Base-by-base conservation (phyloP, 75 land plant species). In the Selaginella tamariscina region DNA sequence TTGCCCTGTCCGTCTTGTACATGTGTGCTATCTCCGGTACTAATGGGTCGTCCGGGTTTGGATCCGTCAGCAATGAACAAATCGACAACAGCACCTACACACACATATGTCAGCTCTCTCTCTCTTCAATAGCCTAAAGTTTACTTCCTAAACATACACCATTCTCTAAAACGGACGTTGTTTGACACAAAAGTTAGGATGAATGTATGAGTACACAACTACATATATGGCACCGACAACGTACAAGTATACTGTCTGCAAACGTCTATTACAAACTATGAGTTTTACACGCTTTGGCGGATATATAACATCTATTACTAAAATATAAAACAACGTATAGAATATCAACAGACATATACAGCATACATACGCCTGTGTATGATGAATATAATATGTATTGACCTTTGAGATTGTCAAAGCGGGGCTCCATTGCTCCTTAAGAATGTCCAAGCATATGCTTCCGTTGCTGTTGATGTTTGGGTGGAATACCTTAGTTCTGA, bases 381-480 rank as follows among this genome's bases (percentile, higher is more conserved):
- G n/a, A n/a, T n/a, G n/a, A n/a, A n/a, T n/a, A n/a, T n/a, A n/a
- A n/a, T n/a, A n/a, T n/a, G n/a, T n/a, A n/a, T n/a, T 59, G 2
- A 59, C 62, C 27, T 59, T 59, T 5, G 62, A 59, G 62, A 59
- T 59, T 9, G 62, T 59, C 62, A 59, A 59, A 9, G 62, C 62
- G 26, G 62, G 62, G 26, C 62, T 59, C 62, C 62, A 59, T 9
- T 59, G 62, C 62, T 59, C 62, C 62, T 59, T 59, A 21, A 59
- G 62, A n/a, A 59, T 59, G 26, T 59, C 62, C 18, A 59, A 21
- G 26, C 62, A 59, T 2, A 59, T 59, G 26, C 62, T 59, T 27
- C 62, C 62, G 21, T 59, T 59, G 62, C 62, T 59, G 26, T 59
- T 59, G 62, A 59, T 59, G 62, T 59, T 59, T 21, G 62, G 62